Evolutionary conservation across 148 eudicot genomes (phyloP), one percentile per base, ranked within the genome.

Genomic region (Arbutus unedo): DNA sequence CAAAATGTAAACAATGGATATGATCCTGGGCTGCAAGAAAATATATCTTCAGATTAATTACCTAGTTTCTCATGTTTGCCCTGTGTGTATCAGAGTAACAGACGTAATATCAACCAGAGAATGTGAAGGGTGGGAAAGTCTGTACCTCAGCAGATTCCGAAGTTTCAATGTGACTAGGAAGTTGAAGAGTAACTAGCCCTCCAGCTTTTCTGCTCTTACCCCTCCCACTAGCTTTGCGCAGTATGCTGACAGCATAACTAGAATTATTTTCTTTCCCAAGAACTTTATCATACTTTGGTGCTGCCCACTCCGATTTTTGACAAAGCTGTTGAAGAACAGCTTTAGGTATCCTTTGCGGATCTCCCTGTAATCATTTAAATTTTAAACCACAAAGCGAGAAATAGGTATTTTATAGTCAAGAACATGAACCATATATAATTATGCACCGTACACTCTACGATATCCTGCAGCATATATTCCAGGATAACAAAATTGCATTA

Each of bases 131-230:
- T 68, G 64, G 16, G 77, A 5, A 41, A 72, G 54, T 51, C 13
- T 74, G 76, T 91, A 96, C 99, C 99, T 96, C 99, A 79, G 93
- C 86, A 87, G 97, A 88, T 81, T 82, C 85, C 84, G 83, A 93
- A 81, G 72, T 82, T 85, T 89, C 91, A 71, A 87, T 89, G 81
- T 83, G 85, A 81, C 82, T 85, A 74, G 99, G 99, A 83, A 94
- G 96, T 84, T 94, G 92, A 86, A 94, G 80, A 51, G 93, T 89
- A 76, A 93, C 89, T 79, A 96, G 85, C 54, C 99, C 99, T 78
- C 99, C 99, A 84, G 94, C 93, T 88, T 91, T 94, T 90, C 97
- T 90, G 88, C 89, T 93, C 91, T 96, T 96, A 81, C 99, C 99
- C 88, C 98, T 93, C 79, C 99, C 98, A 66, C 93, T 93, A 84